phyloP scores from a whole-genome alignment of 495 filamentous ascomycete genomes.

The Extremus antarcticus region DNA sequence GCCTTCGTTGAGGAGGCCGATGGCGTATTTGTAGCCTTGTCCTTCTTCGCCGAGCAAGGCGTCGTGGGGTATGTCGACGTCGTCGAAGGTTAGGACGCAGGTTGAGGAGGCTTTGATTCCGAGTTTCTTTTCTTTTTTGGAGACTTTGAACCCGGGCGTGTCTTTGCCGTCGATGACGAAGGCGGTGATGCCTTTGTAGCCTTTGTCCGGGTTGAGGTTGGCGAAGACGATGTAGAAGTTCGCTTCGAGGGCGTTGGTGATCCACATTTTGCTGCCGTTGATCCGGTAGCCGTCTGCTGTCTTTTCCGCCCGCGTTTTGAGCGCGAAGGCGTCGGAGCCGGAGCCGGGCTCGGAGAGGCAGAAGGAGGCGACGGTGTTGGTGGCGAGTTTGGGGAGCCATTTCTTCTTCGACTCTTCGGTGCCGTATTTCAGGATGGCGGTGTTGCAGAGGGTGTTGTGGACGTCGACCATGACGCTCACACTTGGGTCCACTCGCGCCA shows the following conservation, averaged over 20 bases:
- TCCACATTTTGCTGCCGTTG: conserved; percentile 97
- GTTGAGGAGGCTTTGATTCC: conserved; percentile 92
- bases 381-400: conserved; percentile 80
- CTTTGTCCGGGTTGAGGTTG: conserved; percentile 76
- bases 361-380: conserved; percentile 87
- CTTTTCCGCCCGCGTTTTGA: conserved; percentile 74
- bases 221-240: conserved; percentile 97
- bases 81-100: conserved; percentile 94
- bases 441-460: conserved; percentile 97
- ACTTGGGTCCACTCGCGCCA: conserved; percentile 87
- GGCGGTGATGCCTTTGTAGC: conserved; percentile 91
- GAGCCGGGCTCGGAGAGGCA: conserved; percentile 90
- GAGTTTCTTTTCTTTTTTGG: conserved; percentile 99
- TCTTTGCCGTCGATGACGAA: conserved; percentile 82
- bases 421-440: conserved; percentile 77
- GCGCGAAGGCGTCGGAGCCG: conserved; percentile 90
- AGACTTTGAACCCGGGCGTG: conserved; percentile 80
- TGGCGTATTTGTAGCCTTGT: conserved; percentile 96
- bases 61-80: conserved; percentile 77
- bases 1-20: conserved; percentile 91
- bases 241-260: conserved; percentile 90
- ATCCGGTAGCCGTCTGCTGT: conserved; percentile 73
- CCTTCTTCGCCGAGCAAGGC: conserved; percentile 82
- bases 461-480: conserved; percentile 90
- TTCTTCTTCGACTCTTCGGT: conserved; percentile 62